Evolutionary conservation across 805 yeast genomes (phyloP).

Genomic region (Candida silvicultrix): DNA sequence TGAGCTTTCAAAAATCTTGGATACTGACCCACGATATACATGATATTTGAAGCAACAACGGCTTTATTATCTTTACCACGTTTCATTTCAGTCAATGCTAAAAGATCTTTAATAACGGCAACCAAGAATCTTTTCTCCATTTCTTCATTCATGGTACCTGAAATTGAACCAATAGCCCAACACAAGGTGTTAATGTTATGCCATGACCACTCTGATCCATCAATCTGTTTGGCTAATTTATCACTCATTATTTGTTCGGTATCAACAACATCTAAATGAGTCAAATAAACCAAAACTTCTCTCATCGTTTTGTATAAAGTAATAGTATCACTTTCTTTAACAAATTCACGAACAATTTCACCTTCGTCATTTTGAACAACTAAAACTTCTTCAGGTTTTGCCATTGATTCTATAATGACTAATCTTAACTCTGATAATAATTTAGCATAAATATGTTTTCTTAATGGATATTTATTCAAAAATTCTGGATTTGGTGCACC

Average conservation of each 20-base stretch:
- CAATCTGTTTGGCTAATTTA: conserved; percentile 86
- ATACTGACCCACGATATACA: conserved; percentile 99
- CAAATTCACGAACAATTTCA: conserved; percentile 95
- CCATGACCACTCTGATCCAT: conserved; percentile 99
- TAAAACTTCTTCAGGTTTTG: conserved; percentile 95
- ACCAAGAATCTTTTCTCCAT: conserved; percentile 94
- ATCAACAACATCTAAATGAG: conserved; percentile 91
- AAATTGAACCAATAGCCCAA: conserved; percentile 99
- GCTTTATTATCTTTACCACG: conserved; percentile 98
- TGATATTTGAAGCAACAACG: conserved; percentile 97
- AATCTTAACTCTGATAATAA: conserved; percentile 78
- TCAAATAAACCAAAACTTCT: conserved; percentile 89
- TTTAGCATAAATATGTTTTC: conserved; percentile 78
- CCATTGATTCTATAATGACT: conserved; percentile 97
- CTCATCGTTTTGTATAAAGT: conserved; percentile 93
- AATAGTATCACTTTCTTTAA: conserved; percentile 94
- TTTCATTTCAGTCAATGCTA: conserved; percentile 90
- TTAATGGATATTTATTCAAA: conserved; percentile 71
- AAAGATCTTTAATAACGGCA: conserved; percentile 84
- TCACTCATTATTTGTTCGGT: conserved; percentile 92
- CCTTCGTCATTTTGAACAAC: conserved; percentile 98
- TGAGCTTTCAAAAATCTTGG: conserved; percentile 97
- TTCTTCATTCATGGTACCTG: conserved; percentile 98
- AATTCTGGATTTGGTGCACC: conserved; percentile 86
- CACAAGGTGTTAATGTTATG: conserved; percentile 93